A percentile compares a stretch with the other conserved stretches of the same genome.
Conservation (phyloP, 345 rosid genomes). For the Eucalyptus virginea region DNA sequence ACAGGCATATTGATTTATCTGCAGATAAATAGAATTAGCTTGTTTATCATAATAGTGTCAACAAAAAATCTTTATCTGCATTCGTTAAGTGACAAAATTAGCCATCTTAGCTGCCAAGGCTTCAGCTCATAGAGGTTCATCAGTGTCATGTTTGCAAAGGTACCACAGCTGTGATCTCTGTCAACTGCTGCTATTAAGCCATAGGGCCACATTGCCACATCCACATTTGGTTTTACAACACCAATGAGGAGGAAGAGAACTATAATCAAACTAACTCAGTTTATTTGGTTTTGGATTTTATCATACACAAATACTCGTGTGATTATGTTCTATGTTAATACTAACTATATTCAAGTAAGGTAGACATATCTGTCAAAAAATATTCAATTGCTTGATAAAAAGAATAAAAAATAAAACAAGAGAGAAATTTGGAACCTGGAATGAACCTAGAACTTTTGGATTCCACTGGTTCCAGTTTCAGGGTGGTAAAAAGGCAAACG, state of each 20-base stretch:
- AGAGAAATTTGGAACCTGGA: not conserved
- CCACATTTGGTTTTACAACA: not conserved
- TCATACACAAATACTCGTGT: not conserved
- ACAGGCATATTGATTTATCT: not conserved
- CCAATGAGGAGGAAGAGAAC: not conserved
- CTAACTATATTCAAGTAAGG: not conserved
- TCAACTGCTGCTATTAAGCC: not conserved
- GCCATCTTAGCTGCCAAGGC: not conserved
- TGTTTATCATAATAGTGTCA: not conserved
- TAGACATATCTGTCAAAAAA: not conserved
- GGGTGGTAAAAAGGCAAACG: not conserved
- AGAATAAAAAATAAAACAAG: not conserved
- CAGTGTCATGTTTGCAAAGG: not conserved
- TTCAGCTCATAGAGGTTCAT: not conserved
- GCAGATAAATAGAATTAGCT: not conserved
- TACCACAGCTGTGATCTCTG: not conserved
- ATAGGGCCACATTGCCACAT: not conserved
- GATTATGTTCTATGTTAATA: not conserved
- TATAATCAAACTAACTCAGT: not conserved
- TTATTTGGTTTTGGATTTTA: not conserved
- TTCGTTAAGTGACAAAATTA: not conserved
- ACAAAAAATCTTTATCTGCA: not conserved
- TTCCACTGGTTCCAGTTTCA: not conserved
- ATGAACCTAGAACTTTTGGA: not conserved
- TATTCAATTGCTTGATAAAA: not conserved